Percentiles rank a stretch among this genome's conserved stretches.
Evolutionary conservation across 495 filamentous ascomycete genomes (phyloP).

Genomic region (Tuber brumale): DNA sequence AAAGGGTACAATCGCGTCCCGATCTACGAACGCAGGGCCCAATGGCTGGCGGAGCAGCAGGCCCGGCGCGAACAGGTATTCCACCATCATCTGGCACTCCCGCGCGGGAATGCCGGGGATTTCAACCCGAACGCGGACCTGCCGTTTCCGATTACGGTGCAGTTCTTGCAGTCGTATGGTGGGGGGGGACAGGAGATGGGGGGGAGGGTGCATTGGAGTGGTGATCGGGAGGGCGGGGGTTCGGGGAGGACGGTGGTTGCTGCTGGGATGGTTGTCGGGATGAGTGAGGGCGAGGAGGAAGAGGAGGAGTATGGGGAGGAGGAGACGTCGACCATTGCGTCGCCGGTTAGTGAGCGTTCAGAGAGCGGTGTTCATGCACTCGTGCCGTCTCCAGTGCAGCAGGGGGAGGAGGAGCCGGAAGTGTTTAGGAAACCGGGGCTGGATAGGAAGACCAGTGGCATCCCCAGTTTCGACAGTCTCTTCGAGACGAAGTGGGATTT

Average conservation of each 20-base stretch:
- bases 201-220: background rate
- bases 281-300: background rate
- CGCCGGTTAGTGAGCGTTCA: no score
- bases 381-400: background rate
- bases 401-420: background rate
- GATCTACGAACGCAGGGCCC: constrained; percentile 30
- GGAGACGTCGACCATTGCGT: no score
- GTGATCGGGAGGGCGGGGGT: constrained; percentile 5
- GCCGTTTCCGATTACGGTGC: constrained; percentile 30
- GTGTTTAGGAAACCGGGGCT: background rate
- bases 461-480: constrained; percentile 33
- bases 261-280: constrained; percentile 1
- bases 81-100: constrained; percentile 5
- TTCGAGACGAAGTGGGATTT: constrained; percentile 32
- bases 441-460: constrained; percentile 32
- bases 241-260: constrained; percentile 28
- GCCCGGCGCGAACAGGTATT: constrained; percentile 26
- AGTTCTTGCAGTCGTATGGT: constrained; percentile 30
- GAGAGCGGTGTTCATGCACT: background rate
- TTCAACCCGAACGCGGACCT: constrained; percentile 28
- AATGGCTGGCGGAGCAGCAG: constrained; percentile 34
- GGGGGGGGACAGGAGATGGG: background rate
- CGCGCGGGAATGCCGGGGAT: background rate
- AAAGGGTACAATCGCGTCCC: constrained; percentile 35
- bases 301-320: background rate